Evolutionary conservation across 768 basidiomycete genomes (phyloP).

Genomic region (Trametes sanguinea): DNA sequence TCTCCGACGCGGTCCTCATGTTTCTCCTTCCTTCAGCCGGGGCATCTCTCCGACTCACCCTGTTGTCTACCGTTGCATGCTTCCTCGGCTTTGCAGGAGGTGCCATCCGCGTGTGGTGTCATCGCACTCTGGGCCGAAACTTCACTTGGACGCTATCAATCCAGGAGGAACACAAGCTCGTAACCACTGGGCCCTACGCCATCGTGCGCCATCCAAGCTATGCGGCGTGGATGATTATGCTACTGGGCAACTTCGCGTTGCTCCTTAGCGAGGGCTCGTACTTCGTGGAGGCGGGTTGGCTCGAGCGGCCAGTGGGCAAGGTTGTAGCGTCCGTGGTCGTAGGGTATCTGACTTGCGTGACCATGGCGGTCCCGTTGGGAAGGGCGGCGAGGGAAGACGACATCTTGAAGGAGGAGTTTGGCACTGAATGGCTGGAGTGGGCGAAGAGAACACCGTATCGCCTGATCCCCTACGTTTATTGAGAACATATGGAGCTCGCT

Average conservation of each 20-base stretch:
- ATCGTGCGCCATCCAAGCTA: constrained; percentile 26
- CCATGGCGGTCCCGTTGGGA: neutral
- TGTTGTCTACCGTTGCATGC: neutral
- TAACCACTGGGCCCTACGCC: constrained; percentile 22
- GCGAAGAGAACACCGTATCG: constrained; percentile 12
- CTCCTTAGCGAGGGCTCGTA: neutral
- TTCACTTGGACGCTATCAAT: constrained; percentile 23
- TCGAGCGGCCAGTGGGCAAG: neutral
- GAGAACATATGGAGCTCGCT: too few relatives aligned
- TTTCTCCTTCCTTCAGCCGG: neutral
- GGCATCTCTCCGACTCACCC: neutral
- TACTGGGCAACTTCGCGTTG: neutral
- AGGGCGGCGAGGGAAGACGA: constrained; percentile 10
- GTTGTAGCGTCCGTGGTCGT: neutral
- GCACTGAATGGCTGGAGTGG: constrained; percentile 22
- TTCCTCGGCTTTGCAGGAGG: neutral
- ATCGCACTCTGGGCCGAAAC: constrained; percentile 15
- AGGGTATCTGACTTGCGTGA: neutral
- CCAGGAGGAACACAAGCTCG: constrained; percentile 17
- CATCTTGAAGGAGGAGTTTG: constrained; percentile 18
- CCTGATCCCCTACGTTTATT: constrained; percentile 12
- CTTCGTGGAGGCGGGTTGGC: neutral
- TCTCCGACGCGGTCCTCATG: neutral
- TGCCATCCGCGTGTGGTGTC: constrained; percentile 1
- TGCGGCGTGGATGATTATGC: constrained; percentile 8